Evolutionary conservation across 371 early-diverging fungal genomes (phyloP).

Genomic region (Parasitella parasitica): DNA sequence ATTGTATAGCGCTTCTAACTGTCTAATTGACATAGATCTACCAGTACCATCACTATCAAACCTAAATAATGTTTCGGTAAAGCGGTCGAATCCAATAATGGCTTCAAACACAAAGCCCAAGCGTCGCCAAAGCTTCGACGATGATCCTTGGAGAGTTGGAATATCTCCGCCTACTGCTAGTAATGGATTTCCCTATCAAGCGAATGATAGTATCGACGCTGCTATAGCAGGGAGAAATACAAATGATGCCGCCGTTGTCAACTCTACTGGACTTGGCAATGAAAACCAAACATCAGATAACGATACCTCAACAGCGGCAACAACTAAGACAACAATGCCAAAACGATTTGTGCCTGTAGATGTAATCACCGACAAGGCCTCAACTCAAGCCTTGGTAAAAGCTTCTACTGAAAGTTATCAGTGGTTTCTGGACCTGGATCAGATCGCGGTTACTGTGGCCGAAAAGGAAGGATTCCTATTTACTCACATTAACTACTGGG

Average conservation of each 20-base stretch:
- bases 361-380: conserved; percentile 7
- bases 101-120: neutral
- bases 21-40: conserved; percentile 18
- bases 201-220: neutral
- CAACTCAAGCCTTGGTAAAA: conserved; percentile 15
- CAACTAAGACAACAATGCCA: neutral
- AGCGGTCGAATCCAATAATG: conserved; percentile 14
- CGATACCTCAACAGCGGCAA: neutral
- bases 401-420: conserved; percentile 18
- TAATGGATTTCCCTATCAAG: conserved; percentile 8
- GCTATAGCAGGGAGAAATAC: conserved; percentile 1
- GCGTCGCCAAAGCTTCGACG: conserved; percentile 17
- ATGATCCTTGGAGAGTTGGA: conserved; percentile 26
- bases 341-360: neutral
- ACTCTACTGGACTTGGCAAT: neutral
- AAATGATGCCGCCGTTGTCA: neutral
- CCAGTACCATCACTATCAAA: conserved; percentile 28
- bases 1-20: neutral
- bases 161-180: conserved; percentile 3
- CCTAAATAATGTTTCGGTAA: conserved; percentile 16
- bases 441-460: conserved; percentile 65
- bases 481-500: conserved; percentile 48
- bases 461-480: conserved; percentile 63
- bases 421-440: conserved; percentile 57
- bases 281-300: conserved; percentile 1